Conservation (phyloP, 2,329 filamentous ascomycete species). For the Laburnicola sp. region DNA sequence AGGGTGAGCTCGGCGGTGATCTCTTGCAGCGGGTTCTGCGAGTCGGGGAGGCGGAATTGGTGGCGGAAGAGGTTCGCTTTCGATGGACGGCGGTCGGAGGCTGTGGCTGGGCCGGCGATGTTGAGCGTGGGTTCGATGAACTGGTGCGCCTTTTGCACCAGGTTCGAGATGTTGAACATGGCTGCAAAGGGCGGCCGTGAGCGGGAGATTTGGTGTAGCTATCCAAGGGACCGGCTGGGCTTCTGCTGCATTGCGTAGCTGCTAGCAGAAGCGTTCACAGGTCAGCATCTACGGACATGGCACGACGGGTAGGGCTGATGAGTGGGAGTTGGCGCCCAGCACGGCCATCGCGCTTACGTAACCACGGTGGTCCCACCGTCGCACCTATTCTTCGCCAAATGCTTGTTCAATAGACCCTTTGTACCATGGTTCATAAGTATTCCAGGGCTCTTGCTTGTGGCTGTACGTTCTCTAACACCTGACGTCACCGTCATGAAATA, state of each 20-base stretch:
- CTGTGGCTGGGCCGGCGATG: conserved; percentile 62
- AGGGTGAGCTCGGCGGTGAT: conserved; percentile 96
- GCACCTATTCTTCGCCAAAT: no score
- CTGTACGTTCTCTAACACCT: no score
- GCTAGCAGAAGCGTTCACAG: conserved; percentile 16
- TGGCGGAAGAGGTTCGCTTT: conserved; percentile 92
- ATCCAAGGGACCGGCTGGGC: conserved; percentile 17
- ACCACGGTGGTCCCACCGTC: no score
- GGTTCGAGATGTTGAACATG: conserved; percentile 65
- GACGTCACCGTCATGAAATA: no score
- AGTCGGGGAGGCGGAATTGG: conserved; percentile 92
- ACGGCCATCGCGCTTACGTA: no score
- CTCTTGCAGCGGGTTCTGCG: conserved; percentile 91
- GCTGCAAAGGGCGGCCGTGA: conserved; percentile 22
- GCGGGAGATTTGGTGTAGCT: conserved; percentile 6
- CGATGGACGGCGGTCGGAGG: conserved; percentile 77
- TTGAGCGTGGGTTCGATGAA: conserved; percentile 88
- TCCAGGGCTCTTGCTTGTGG: no score
- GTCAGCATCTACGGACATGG: no score
- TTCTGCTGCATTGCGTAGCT: conserved; percentile 35
- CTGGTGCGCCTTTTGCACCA: conserved; percentile 95
- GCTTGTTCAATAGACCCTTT: no score
- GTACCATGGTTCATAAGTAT: no score
- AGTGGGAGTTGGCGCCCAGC: conserved; percentile 11
- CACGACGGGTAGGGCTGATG: conserved; percentile 28